phyloP scores from a whole-genome alignment of 2,329 filamentous ascomycete genomes.

The Trichoderma sp. region DNA sequence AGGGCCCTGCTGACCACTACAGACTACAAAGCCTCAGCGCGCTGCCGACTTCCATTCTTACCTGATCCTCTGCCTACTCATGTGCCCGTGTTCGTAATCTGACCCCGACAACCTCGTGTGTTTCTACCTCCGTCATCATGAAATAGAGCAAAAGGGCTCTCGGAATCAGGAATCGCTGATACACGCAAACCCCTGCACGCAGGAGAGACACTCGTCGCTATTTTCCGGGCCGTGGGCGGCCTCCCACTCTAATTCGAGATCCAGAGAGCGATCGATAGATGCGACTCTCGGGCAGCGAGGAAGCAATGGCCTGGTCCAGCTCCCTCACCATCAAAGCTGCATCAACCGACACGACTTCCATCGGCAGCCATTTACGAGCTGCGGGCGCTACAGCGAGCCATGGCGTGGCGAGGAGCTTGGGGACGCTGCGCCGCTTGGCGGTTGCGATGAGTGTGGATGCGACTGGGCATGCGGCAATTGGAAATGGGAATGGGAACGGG shows the following conservation, averaged over 20 bases:
- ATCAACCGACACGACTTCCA: constrained; percentile 1
- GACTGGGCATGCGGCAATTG: background rate
- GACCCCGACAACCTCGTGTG: background rate
- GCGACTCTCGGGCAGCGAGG: constrained; percentile 10
- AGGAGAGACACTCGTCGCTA: constrained; percentile 7
- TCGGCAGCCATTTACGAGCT: background rate
- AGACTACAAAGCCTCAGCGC: constrained; percentile 7
- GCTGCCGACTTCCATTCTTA: background rate
- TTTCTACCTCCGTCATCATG: constrained; percentile 17
- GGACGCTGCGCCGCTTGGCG: constrained; percentile 19
- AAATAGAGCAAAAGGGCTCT: background rate
- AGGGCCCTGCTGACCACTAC: constrained; percentile 24
- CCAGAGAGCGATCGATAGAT: background rate
- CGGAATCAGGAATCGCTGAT: background rate
- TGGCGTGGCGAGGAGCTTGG: constrained; percentile 31
- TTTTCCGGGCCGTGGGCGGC: constrained; percentile 25
- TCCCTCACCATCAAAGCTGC: constrained; percentile 3
- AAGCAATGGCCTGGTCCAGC: constrained; percentile 18
- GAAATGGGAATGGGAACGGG: background rate
- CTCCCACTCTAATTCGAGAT: constrained; percentile 21
- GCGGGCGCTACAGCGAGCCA: constrained; percentile 14
- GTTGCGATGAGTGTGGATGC: background rate
- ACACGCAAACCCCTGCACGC: constrained; percentile 5
- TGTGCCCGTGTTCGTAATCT: constrained; percentile 8
- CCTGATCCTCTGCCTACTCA: background rate